These are phyloP conservation scores for Mycosarcoma mackinlayi DNA, from an alignment of 1,284 basidiomycete genomes.

Conservation along the genomic window DNA sequence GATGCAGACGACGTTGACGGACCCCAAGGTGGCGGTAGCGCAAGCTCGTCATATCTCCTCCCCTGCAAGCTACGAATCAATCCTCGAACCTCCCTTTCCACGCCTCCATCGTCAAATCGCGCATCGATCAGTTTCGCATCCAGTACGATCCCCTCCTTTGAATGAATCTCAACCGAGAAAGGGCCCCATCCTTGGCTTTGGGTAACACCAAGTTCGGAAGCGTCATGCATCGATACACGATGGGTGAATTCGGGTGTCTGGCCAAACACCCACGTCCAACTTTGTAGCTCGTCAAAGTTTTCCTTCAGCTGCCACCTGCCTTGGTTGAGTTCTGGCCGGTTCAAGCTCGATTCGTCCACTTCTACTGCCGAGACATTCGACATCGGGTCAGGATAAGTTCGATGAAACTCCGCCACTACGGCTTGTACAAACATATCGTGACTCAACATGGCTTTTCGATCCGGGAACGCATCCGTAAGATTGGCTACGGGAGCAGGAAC, in stretches of 20 bases:
- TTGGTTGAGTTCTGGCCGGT: slow-evolving; percentile 12
- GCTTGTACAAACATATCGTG: slow-evolving; percentile 81
- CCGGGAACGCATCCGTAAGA: slow-evolving; percentile 74
- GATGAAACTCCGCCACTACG: slow-evolving; percentile 78
- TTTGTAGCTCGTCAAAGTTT: slow-evolving; percentile 71
- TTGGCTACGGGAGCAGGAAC: slow-evolving; percentile 93
- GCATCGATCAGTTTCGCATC: slow-evolving; percentile 36
- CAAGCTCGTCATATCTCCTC: slow-evolving; percentile 49
- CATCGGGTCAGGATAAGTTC: slow-evolving; percentile 72
- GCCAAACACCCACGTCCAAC: slow-evolving; percentile 93
- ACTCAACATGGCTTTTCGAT: slow-evolving; percentile 68
- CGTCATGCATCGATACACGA: slow-evolving; percentile 24
- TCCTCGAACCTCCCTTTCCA: slow-evolving; percentile 17
- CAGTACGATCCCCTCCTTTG: slow-evolving; percentile 46
- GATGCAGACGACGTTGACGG: slow-evolving; percentile 8
- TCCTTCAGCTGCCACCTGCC: slow-evolving; percentile 29
- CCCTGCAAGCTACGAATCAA: slow-evolving; percentile 27
- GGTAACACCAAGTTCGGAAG: slow-evolving; percentile 9
- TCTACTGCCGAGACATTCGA: neutral
- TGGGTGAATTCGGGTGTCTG: slow-evolving; percentile 90
- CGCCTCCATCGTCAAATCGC: slow-evolving; percentile 7
- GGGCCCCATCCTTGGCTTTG: slow-evolving; percentile 11
- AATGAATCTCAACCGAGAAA: slow-evolving; percentile 42
- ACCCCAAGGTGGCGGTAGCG: slow-evolving; percentile 42
- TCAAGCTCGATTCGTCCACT: slow-evolving; percentile 36